Evolutionary conservation across 2,329 filamentous ascomycete genomes (phyloP).

Genomic region (Cladobotryum protrusum): DNA sequence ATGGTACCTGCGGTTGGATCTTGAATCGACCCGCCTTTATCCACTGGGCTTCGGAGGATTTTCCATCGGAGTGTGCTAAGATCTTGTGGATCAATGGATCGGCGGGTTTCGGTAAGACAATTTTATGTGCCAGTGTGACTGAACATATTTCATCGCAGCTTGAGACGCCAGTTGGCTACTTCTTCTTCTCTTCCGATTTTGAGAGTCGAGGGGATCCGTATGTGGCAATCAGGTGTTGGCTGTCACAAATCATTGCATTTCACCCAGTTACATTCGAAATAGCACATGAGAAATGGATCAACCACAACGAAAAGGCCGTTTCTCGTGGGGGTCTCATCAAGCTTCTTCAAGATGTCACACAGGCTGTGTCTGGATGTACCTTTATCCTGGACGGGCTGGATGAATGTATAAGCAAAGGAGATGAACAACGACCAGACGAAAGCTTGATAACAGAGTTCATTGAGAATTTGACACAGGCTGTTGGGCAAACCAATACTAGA

Average conservation of each 20-base stretch:
- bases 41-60: conserved; percentile 15
- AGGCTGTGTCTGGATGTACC: conserved; percentile 12
- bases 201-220: conserved; percentile 21
- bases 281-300: background rate
- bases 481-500: conserved; percentile 13
- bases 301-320: conserved; percentile 5
- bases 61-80: conserved; percentile 3
- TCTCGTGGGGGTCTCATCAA: conserved; percentile 13
- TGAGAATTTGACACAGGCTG: conserved; percentile 8
- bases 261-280: conserved; percentile 13
- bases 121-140: conserved; percentile 24
- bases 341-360: conserved; percentile 15
- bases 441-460: conserved; percentile 16
- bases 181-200: conserved; percentile 27
- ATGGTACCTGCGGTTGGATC: conserved; percentile 24
- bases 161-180: conserved; percentile 16
- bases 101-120: conserved; percentile 28
- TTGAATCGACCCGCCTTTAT: conserved; percentile 13
- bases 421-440: background rate
- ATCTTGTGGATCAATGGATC: conserved; percentile 27
- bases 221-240: conserved; percentile 24
- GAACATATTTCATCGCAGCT: conserved; percentile 14
- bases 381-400: conserved; percentile 30
- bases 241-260: conserved; percentile 16
- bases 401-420: conserved; percentile 22